Base-by-base conservation (phyloP, 805 yeast genomes). In the Sugiyamaella chiloensis region DNA sequence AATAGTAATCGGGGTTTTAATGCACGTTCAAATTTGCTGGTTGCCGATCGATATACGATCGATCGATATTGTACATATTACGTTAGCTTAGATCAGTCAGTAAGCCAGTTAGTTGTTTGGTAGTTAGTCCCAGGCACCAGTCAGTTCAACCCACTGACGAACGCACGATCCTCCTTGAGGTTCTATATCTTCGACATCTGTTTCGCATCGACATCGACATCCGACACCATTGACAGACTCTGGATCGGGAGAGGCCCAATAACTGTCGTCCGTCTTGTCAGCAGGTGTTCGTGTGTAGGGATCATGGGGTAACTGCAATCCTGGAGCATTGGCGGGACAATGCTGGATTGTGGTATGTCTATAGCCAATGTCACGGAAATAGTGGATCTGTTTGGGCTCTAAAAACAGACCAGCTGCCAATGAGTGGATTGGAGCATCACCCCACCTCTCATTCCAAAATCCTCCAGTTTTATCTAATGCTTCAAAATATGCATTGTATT, bases 371-470 rank as follows among this genome's bases (percentile, higher is more conserved):
- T 91, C 97, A 53, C 96, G 71, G 68, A 91, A 91, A 66, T 89
- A 91, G 66, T 91, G 97, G 7, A 91, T 70, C 48, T 90, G 87
- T 1, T 76, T 69, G 2, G 81, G 64, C 50, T 84, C 74, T 35
- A 90, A 68, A 58, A 85, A 72, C 76, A 93, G 73, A 0, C 88
- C 91, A 4, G 85, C 78, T 0, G 95, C 98, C 19, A 93, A 66
- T 0, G 96, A 83, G 63, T 89, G 97, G 3, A 91, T 81, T 0
- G 97, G 96, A 0, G 97, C 96, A 72, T 91, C 98, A 1, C 98
- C 98, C 98, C 98, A 91, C 60, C 99, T 71, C 64, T 93, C 96
- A 46, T 77, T 75, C 74, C 81, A 89, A 61, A 91, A 90, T 0
- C 98, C 97, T 8, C 90, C 87, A 3, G 80, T 69, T 5, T 65